Conservation (phyloP, 192 early-diverging fungal genomes). For the Entomortierella lignicola region DNA sequence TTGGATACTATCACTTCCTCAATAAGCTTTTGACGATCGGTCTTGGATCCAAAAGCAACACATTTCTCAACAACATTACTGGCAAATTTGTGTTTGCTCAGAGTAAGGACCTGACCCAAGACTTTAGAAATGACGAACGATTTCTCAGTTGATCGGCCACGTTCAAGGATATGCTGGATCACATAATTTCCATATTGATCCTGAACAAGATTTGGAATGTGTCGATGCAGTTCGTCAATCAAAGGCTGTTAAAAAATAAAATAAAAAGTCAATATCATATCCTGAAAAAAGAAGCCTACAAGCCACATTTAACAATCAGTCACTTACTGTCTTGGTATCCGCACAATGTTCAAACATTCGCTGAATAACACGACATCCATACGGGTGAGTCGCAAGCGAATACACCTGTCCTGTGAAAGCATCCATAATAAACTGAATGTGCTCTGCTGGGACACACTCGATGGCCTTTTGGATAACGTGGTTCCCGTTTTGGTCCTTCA, state of each 20-base stretch:
- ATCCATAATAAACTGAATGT: conserved; percentile 97
- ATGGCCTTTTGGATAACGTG: conserved; percentile 99
- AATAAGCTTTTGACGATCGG: conserved; percentile 88
- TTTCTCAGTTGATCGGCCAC: conserved; percentile 90
- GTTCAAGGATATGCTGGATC: conserved; percentile 98
- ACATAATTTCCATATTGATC: conserved; percentile 99
- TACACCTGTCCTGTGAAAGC: conserved; percentile 98
- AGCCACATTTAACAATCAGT: not conserved
- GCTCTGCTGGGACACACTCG: conserved; percentile 91
- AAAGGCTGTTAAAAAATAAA: conserved; percentile 68
- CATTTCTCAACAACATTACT: conserved; percentile 99
- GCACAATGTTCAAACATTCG: conserved; percentile 99
- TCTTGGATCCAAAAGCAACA: conserved; percentile 90
- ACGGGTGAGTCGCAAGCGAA: conserved; percentile 96
- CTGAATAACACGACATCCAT: conserved; percentile 99
- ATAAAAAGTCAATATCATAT: not conserved
- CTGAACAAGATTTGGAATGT: conserved; percentile 93
- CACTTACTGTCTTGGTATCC: conserved; percentile 78
- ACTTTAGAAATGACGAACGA: conserved; percentile 89
- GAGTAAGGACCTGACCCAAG: conserved; percentile 89
- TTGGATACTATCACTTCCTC: conserved; percentile 91
- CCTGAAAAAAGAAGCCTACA: not conserved
- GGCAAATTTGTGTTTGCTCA: conserved; percentile 99
- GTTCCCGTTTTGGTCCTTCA: conserved; percentile 99
- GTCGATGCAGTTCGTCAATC: conserved; percentile 94